Base-by-base conservation (phyloP, 352 stramenopile species). In the Blastocystis sp. region DNA sequence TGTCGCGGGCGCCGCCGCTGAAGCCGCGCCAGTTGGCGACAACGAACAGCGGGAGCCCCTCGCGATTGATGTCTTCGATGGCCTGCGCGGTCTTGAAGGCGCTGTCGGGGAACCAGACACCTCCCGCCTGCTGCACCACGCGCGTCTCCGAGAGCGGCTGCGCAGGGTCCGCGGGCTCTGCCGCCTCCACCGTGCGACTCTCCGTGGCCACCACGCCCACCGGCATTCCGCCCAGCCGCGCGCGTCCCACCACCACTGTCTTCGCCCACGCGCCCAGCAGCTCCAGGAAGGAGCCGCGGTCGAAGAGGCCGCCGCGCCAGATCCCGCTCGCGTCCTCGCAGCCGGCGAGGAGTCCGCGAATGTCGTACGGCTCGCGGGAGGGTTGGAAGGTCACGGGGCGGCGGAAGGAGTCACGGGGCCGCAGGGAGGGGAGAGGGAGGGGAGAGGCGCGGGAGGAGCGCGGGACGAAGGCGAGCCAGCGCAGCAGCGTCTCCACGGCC, bases 11-110 rank as follows among this genome's bases (percentile, higher is more conserved):
- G 24, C 97, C 96, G 67, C 96, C 97, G 38, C 94, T 98, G 90
- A 99, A 99, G 59, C 97, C 97, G 88, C 97, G 92, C 97, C 97
- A 99, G 91, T 99, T 99, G 51, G 96, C 96, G 79, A 99, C 96
- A 76, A 99, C 97, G 84, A 99, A 98, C 24, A 99, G 90, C 78
- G 97, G 97, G 56, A 99, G 90, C 87, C 98, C 96, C 88, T 99
- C 97, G 32, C 93, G 94, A 87, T 97, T 92, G 89, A 99, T 99
- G 91, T 99, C 97, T 84, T 94, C 93, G 90, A 99, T 98, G 36
- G 96, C 96, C 86, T 97, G 97, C 32, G 96, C 96, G 42, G 97
- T 99, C 91, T 99, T 99, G 92, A 98, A 97, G 24, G 96, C 96
- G 87, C 94, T 98, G 90, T 99, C 97, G 0, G 97, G 97, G 91